Conservation (phyloP, 257 asterid genomes). For the Scutellaria galericulata region DNA sequence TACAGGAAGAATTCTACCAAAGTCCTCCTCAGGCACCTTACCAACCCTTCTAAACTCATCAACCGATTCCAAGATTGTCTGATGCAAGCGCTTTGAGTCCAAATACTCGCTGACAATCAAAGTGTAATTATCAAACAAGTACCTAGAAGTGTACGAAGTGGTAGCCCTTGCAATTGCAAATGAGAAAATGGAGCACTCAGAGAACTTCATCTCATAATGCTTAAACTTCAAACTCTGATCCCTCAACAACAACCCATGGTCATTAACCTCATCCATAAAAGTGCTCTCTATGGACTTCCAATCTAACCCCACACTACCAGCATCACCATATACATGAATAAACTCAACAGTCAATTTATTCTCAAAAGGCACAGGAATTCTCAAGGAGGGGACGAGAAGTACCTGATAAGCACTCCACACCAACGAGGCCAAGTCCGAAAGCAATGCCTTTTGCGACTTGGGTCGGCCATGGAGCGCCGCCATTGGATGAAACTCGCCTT, state of each 20-base stretch:
- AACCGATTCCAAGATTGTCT: slow-evolving; percentile 63
- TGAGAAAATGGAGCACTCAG: slow-evolving; percentile 81
- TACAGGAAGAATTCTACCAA: slow-evolving; percentile 78
- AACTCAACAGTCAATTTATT: slow-evolving; percentile 67
- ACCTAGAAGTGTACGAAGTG: slow-evolving; percentile 87
- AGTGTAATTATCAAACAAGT: slow-evolving; percentile 92
- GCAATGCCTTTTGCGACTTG: slow-evolving; percentile 79
- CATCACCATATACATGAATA: slow-evolving; percentile 63
- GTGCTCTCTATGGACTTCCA: slow-evolving; percentile 70
- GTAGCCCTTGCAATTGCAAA: slow-evolving; percentile 83
- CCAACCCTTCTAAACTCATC: slow-evolving; percentile 77
- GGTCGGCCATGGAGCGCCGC: slow-evolving; percentile 86
- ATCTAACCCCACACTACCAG: slow-evolving; percentile 61
- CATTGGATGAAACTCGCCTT: slow-evolving; percentile 94
- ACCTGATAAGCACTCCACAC: slow-evolving; percentile 98
- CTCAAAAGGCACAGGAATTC: slow-evolving; percentile 84
- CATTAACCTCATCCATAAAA: slow-evolving; percentile 66
- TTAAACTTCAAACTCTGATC: slow-evolving; percentile 79
- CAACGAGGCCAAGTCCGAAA: slow-evolving; percentile 80
- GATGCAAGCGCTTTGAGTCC: slow-evolving; percentile 86
- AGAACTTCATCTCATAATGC: slow-evolving; percentile 66
- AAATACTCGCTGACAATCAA: slow-evolving; percentile 94
- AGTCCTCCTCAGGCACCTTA: slow-evolving; percentile 73
- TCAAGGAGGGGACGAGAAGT: slow-evolving; percentile 84
- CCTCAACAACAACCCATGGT: slow-evolving; percentile 63